These are phyloP conservation scores for Protomyces inouyei DNA, from an alignment of 1,139 yeast genomes.

Conservation along the genomic window DNA sequence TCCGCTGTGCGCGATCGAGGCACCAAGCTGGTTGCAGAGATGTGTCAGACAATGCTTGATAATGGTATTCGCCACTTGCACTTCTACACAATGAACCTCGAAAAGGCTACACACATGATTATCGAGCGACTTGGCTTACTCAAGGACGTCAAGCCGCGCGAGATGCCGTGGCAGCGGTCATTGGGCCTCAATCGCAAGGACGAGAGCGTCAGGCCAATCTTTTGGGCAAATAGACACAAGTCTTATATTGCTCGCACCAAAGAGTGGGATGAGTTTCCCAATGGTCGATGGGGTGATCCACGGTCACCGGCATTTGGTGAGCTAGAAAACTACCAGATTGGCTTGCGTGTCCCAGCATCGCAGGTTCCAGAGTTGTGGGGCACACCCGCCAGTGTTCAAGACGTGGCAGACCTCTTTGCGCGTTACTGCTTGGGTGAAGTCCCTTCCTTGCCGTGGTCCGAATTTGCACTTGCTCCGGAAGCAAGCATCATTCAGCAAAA, in stretches of 20 bases:
- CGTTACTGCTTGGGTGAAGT: conserved; percentile 65
- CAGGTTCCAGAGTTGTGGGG: conserved; percentile 88
- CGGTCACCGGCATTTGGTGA: conserved; percentile 93
- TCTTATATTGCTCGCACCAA: conserved; percentile 86
- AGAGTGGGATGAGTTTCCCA: conserved; percentile 92
- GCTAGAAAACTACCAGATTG: conserved; percentile 58
- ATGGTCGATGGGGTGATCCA: conserved; percentile 94
- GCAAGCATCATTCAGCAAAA: conserved; percentile 58
- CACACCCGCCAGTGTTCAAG: conserved; percentile 55
- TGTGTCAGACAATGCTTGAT: conserved; percentile 69
- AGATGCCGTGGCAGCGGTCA: conserved; percentile 85
- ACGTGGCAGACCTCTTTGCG: conserved; percentile 58
- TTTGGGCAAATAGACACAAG: conserved; percentile 92
- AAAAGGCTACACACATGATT: conserved; percentile 82
- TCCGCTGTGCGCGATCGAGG: conserved; percentile 82
- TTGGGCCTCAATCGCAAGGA: conserved; percentile 73
- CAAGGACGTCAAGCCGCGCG: conserved; percentile 35
- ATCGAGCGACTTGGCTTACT: conserved; percentile 63
- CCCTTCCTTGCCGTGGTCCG: conserved; percentile 89
- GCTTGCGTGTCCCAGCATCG: conserved; percentile 48
- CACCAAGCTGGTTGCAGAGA: conserved; percentile 70
- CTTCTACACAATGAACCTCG: conserved; percentile 94
- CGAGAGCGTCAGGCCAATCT: conserved; percentile 87
- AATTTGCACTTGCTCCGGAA: conserved; percentile 78
- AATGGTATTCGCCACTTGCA: conserved; percentile 85